A percentile compares a stretch with the other conserved stretches of the same genome.
Evolutionary conservation across 2,329 filamentous ascomycete species (phyloP).

Genomic region (Ramichloridium luteum): DNA sequence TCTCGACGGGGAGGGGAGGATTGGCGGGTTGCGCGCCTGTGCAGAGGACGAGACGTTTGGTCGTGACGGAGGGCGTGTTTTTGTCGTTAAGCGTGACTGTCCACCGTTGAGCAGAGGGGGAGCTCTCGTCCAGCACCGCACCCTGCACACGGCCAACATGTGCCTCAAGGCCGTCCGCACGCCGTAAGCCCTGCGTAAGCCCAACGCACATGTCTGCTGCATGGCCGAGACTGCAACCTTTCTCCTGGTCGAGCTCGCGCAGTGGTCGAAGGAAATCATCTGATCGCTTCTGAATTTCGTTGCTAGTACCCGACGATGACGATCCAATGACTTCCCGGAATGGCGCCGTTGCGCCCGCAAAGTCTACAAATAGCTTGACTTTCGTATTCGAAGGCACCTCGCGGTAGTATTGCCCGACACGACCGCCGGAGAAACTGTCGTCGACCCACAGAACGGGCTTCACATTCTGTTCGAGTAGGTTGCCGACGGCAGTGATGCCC

Average conservation of each 20-base stretch:
- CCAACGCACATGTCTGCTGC: slow-evolving; percentile 44
- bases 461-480: slow-evolving; percentile 43
- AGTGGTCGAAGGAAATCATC: slow-evolving; percentile 46
- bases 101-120: slow-evolving; percentile 30
- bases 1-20: slow-evolving; percentile 31
- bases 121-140: slow-evolving; percentile 29
- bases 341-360: slow-evolving; percentile 40
- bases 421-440: slow-evolving; percentile 38
- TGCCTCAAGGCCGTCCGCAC: slow-evolving; percentile 29
- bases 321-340: slow-evolving; percentile 43
- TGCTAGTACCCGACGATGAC: no score
- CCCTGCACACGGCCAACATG: slow-evolving; percentile 28
- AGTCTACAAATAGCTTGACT: slow-evolving; percentile 46
- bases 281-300: slow-evolving; percentile 13
- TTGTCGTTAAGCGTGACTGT: slow-evolving; percentile 24
- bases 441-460: slow-evolving; percentile 48
- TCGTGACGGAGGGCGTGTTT: slow-evolving; percentile 21
- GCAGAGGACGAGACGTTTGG: slow-evolving; percentile 41
- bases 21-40: slow-evolving; percentile 44
- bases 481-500: slow-evolving; percentile 50
- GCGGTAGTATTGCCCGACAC: slow-evolving; percentile 39
- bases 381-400: slow-evolving; percentile 55
- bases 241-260: slow-evolving; percentile 41
- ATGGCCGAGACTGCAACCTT: slow-evolving; percentile 45
- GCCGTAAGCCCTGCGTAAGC: slow-evolving; percentile 35